These are phyloP conservation scores for Lactarius deliciosus DNA, from an alignment of 768 basidiomycete species.

Conservation along the genomic window DNA sequence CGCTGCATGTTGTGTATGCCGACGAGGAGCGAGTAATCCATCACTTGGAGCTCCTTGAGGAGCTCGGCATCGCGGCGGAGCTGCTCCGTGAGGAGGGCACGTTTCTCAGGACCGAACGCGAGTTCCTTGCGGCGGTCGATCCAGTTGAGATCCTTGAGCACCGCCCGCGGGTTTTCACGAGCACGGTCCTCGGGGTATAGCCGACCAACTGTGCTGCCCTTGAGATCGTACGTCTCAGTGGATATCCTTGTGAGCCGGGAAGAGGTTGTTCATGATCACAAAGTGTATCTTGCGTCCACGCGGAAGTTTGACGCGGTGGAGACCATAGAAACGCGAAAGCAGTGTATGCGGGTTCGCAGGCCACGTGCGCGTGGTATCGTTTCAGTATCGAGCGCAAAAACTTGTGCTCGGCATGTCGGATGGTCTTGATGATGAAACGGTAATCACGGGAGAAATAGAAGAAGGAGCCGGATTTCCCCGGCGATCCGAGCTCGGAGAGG, in stretches of 20 bases:
- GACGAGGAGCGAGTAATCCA: slow-evolving; percentile 95
- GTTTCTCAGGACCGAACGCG: slow-evolving; percentile 95
- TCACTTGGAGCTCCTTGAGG: slow-evolving; percentile 77
- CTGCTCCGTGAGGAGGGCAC: slow-evolving; percentile 88
- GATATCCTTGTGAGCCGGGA: slow-evolving; percentile 94
- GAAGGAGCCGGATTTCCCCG: slow-evolving; percentile 97
- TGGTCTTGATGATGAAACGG: slow-evolving; percentile 99
- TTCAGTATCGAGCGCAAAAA: slow-evolving; percentile 84
- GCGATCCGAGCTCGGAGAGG: slow-evolving; percentile 94
- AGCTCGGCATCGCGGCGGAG: slow-evolving; percentile 84
- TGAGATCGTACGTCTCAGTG: slow-evolving; percentile 98
- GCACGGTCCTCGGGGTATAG: slow-evolving; percentile 83
- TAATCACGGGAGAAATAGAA: slow-evolving; percentile 99
- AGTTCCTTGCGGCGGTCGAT: slow-evolving; percentile 73
- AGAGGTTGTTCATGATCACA: slow-evolving; percentile 99
- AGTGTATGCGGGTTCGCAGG: slow-evolving; percentile 91
- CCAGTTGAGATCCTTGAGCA: slow-evolving; percentile 97
- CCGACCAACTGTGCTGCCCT: slow-evolving; percentile 90
- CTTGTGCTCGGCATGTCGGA: slow-evolving; percentile 91
- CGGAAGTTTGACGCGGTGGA: slow-evolving; percentile 96
- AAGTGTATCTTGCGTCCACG: slow-evolving; percentile 95
- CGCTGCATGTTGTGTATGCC: slow-evolving; percentile 91
- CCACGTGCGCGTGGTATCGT: slow-evolving; percentile 82
- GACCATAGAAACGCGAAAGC: slow-evolving; percentile 91
- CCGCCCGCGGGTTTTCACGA: slow-evolving; percentile 76